Conservation (phyloP, 768 basidiomycete genomes). For the Leccinum variicolor region DNA sequence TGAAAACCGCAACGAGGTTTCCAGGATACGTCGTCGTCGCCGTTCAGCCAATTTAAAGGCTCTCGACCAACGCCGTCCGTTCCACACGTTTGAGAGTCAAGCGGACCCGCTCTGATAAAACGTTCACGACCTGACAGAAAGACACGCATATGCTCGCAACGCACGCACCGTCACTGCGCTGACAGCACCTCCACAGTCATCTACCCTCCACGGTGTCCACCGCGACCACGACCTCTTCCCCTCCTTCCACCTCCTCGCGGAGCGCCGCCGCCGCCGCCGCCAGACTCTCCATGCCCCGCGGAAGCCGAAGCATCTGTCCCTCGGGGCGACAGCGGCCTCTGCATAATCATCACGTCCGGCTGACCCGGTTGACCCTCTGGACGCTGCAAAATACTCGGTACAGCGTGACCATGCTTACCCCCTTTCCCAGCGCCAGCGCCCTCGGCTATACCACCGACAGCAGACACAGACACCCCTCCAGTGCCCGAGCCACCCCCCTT, state of each 20-base stretch:
- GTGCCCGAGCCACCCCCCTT: constrained; percentile 23
- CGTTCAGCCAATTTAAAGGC: too few relatives aligned
- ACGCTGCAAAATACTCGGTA: constrained; percentile 26
- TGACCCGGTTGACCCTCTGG: constrained; percentile 9
- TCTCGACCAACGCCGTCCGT: too few relatives aligned
- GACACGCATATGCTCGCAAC: background rate
- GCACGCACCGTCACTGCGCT: background rate
- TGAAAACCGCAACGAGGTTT: background rate
- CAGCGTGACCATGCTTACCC: constrained; percentile 11
- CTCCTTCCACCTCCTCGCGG: constrained; percentile 24
- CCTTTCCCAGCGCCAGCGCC: background rate
- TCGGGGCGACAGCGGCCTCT: constrained; percentile 10
- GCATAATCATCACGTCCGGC: constrained; percentile 8
- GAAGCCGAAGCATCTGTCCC: constrained; percentile 11
- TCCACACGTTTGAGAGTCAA: background rate
- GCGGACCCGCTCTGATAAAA: background rate
- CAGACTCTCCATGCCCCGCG: background rate
- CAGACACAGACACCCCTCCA: constrained; percentile 2
- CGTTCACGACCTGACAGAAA: background rate
- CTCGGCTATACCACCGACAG: constrained; percentile 1
- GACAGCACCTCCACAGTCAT: background rate
- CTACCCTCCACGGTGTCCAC: constrained; percentile 30
- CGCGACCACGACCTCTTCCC: constrained; percentile 32
- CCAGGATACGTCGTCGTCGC: background rate
- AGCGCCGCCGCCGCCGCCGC: constrained; percentile 2